Base-by-base conservation (phyloP, 1,284 basidiomycete species). In the Salmacisia buchloeana region DNA sequence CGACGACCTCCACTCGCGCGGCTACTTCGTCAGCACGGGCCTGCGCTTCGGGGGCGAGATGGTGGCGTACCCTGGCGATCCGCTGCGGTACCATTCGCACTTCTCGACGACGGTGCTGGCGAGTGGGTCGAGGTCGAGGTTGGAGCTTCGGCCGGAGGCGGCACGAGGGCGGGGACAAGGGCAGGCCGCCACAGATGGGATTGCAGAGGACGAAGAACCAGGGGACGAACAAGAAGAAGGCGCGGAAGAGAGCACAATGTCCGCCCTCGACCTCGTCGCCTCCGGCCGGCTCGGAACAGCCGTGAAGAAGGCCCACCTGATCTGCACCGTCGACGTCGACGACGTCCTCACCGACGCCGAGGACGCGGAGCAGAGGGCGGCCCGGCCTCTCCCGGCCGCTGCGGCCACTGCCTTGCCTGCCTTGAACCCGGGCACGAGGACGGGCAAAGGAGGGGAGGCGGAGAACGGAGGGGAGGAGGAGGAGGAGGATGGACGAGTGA, bases 21-120 rank as follows among this genome's bases (percentile, higher is more conserved):
- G 89, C 2, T 88, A 88, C 79, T 94, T 86, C 77, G 85, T 94
- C 85, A 91, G 91, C 54, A 86, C 86, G 0, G 93, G 92, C 0
- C 86, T 94, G 74, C 89, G 89, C 73, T 99, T 99, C 75, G 96
- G 96, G 6, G 94, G 93, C 1, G 91, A 97, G 74, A 97, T 92
- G 80, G 82, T 97, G 43, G 89, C 97, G 1, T 99, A 99, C 81
- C 96, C 96, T 59, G 92, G 91, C 91, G 96, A 99, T 77, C 93
- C 94, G 3, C 81, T 98, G 34, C 85, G 96, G 18, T 99, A 96
- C 79, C 96, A 99, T 75, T 94, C 93, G 1, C 96, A 99, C 81
- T 98, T 97, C 77, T 89, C 90, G 12, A 89, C 89, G 9, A 87
- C 90, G 15, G 89, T 94, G 5, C 81, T 52, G 46, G n/a, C n/a